A percentile compares a stretch with the other conserved stretches of the same genome.
Conservation (phyloP, 1,284 basidiomycete genomes). For the Microstroma glucosiphilum region DNA sequence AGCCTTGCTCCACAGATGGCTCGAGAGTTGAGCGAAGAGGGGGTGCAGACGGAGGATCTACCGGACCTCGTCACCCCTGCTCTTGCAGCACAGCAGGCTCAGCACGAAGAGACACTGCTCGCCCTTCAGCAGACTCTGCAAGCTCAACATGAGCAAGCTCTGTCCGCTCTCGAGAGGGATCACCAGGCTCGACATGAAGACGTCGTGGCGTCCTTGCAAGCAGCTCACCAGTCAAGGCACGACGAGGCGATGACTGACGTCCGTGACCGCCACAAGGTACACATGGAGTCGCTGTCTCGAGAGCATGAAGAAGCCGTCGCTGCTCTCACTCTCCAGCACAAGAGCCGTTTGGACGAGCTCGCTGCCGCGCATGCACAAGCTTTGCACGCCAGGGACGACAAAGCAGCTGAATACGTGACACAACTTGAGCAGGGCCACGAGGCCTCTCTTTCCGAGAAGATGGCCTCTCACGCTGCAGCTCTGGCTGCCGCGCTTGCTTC, state of each 20-base stretch:
- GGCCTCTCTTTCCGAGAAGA: not conserved
- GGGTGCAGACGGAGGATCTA: slow-evolving; percentile 24
- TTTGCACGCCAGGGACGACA: not conserved
- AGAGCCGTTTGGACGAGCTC: slow-evolving; percentile 7
- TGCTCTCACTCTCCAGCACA: slow-evolving; percentile 5
- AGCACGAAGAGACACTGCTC: slow-evolving; percentile 15
- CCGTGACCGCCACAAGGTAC: not conserved
- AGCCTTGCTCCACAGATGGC: not conserved
- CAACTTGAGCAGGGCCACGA: slow-evolving; percentile 12
- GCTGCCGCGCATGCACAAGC: slow-evolving; percentile 11
- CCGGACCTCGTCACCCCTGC: slow-evolving; percentile 25
- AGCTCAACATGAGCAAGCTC: too few relatives aligned
- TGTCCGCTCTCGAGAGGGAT: too few relatives aligned
- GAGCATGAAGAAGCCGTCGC: slow-evolving; percentile 7
- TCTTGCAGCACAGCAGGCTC: slow-evolving; percentile 12
- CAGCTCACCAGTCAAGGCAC: slow-evolving; percentile 8
- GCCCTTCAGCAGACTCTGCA: not conserved
- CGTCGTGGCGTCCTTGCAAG: not conserved
- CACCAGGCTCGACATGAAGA: not conserved
- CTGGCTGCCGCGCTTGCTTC: slow-evolving; percentile 23
- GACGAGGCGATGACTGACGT: slow-evolving; percentile 17
- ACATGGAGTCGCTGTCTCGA: not conserved
- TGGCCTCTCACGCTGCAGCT: slow-evolving; percentile 18
- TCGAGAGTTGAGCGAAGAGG: not conserved
- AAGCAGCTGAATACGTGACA: slow-evolving; percentile 10